Base-by-base conservation (phyloP, 345 rosid species). In the Camelina sativa region DNA sequence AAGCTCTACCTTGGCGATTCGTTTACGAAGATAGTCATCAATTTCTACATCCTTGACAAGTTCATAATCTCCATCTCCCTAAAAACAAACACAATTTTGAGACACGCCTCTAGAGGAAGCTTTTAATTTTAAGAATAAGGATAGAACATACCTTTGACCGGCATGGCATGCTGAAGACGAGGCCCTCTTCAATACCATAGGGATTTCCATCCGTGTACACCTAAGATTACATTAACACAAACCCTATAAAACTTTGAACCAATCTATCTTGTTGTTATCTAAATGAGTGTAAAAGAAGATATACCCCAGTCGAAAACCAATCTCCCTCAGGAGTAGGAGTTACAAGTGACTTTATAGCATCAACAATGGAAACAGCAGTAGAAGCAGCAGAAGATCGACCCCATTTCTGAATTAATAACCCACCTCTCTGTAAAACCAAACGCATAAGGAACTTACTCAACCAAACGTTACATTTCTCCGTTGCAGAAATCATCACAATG, bases 341-440 rank as follows among this genome's bases (percentile, higher is more conserved):
- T 38, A 88, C 76, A 16, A 95, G 89, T 53, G 99, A 90, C 83
- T 86, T 95, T 7, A 95, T 90, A 70, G 97, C 97, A 71, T 95
- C 99, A 71, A 62, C 97, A 56, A 92, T 88, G 56, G 99, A 95
- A 44, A 95, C 88, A 44, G 97, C 87, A 11, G 99, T 95, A 64
- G 99, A 95, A 68, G 99, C 97, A 70, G 99, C 99, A 15, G 99
- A 95, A 44, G 99, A 95, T 82, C 99, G 84, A 78, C 99, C 99
- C 99, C 99, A 95, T 82, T 95, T 95, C 86, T 95, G 60, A 80
- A 95, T 95, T 69, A 95, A 79, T 30, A 74, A 83, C 46, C 99
- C 99, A 74, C 99, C 99, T 86, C 99, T 85, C 99, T 92, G 87
- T 69, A 69, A 80, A 67, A 77, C 25, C 57, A 60, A 76, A 79